Evolutionary conservation across 2,329 filamentous ascomycete genomes (phyloP), one percentile per base, ranked within the genome.

Genomic region (Neofusicoccum parvum): DNA sequence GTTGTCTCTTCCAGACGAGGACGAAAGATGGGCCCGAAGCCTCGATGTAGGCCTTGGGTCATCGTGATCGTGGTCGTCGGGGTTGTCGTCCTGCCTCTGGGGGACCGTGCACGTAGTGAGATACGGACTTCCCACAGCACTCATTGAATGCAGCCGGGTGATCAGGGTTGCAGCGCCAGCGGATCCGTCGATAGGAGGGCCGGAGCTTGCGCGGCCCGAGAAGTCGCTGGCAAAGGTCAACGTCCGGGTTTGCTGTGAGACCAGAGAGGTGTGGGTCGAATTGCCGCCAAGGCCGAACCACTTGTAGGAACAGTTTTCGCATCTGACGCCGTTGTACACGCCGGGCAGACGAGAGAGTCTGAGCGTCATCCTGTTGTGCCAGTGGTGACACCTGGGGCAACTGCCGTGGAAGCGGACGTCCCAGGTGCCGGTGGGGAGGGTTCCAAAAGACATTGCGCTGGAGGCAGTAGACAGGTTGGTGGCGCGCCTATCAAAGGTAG

Each of bases 231-330:
- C 48, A 48, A 48, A 45, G 36, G 49, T 41, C 23, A 56, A 36
- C 20, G 43, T 66, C 27, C 49, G 34, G 15, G 65, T 67, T 12
- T 68, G 56, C 32, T 64, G 63, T 14, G 67, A 68, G 20, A 63
- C 39, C 5, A 68, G 64, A 11, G 67, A 67, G 48, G 54, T 50
- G 14, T 67, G 67, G 5, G 60, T 66, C 7, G 66, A 64, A 48
- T 68, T 67, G 15, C 67, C 66, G 32, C 66, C 64, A 41, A 68
- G 60, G 43, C 66, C 60, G 41, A 67, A 66, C 67, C 63, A 67
- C 59, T 66, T 68, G 48, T 62, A 48, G n/a, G 20, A 23, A 37
- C 67, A 68, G n/a, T 62, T 66, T 37, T 66, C 53, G 36, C 67
- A 68, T 50, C 65, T 59, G 23, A 68, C 36, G 49, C 64, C 63